Evolutionary conservation across 2,329 filamentous ascomycete genomes (phyloP).

Genomic region (Orbilia ellipsospora): DNA sequence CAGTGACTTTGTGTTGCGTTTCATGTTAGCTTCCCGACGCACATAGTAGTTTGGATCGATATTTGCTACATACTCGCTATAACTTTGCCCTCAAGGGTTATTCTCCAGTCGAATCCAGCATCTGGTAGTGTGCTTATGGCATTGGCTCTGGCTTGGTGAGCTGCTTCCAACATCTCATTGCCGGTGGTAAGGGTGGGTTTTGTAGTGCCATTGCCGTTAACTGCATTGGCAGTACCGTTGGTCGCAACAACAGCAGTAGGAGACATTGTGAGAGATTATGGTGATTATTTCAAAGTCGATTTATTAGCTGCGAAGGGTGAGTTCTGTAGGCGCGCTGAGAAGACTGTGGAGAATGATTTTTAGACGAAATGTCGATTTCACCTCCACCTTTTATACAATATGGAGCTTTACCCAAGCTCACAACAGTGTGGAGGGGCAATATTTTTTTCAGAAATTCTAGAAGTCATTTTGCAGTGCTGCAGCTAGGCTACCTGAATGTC

Average conservation of each 20-base stretch:
- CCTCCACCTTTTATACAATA: conserved; percentile 2
- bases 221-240: conserved; percentile 31
- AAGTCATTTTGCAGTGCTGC: neutral
- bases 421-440: conserved; percentile 9
- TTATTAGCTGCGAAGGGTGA: neutral
- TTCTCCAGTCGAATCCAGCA: conserved; percentile 61
- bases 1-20: conserved; percentile 61
- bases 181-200: conserved; percentile 17
- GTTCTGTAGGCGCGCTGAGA: neutral
- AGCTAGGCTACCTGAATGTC: neutral
- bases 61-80: conserved; percentile 61
- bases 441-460: conserved; percentile 2
- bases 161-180: conserved; percentile 45
- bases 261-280: conserved; percentile 38
- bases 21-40: conserved; percentile 52
- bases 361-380: conserved; percentile 1
- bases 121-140: conserved; percentile 60
- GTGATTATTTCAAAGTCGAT: neutral
- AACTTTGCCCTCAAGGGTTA: conserved; percentile 62
- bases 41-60: neutral
- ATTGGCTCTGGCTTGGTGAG: conserved; percentile 31
- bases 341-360: conserved; percentile 2
- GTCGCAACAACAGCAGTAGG: conserved; percentile 19
- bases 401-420: neutral
- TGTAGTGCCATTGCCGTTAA: conserved; percentile 14